Conservation (phyloP, 345 rosid genomes). For the Laguncularia racemosa region DNA sequence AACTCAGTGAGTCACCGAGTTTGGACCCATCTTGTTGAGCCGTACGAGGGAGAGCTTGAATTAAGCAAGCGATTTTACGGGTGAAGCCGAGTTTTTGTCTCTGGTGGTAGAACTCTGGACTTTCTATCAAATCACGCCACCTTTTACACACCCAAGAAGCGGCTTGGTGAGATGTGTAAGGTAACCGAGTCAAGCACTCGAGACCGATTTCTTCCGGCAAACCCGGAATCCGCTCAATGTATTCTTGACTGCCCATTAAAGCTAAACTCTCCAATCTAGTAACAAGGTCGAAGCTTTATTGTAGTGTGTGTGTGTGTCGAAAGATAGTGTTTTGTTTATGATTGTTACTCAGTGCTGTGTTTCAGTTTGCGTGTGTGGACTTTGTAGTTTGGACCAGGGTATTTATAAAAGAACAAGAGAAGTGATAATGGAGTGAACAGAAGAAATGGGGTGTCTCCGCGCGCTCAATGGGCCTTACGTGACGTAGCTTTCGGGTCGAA, state of each 20-base stretch:
- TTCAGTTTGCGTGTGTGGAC: no score
- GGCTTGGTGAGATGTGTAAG: conserved; percentile 29
- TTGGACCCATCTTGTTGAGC: conserved; percentile 9
- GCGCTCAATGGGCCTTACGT: no score
- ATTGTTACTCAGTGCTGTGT: no score
- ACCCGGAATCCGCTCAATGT: conserved; percentile 34
- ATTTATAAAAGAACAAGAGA: no score
- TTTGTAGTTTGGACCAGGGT: no score
- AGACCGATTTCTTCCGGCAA: conserved; percentile 48
- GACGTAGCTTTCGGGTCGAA: no score
- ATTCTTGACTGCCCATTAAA: not conserved
- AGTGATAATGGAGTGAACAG: no score
- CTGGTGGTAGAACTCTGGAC: conserved; percentile 37
- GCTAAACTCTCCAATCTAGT: not conserved
- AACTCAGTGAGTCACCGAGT: conserved; percentile 24
- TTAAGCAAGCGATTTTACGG: conserved; percentile 44
- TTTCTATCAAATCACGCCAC: conserved; percentile 40
- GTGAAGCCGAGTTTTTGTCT: conserved; percentile 30
- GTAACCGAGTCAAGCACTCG: conserved; percentile 49
- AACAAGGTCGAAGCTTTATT: no score
- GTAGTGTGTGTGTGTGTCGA: no score
- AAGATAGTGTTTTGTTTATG: no score
- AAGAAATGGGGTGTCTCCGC: no score
- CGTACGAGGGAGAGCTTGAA: conserved; percentile 24
- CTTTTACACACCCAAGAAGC: conserved; percentile 43